Base-by-base conservation (phyloP, 306 rosid species). In the Adenanthera pavonina region DNA sequence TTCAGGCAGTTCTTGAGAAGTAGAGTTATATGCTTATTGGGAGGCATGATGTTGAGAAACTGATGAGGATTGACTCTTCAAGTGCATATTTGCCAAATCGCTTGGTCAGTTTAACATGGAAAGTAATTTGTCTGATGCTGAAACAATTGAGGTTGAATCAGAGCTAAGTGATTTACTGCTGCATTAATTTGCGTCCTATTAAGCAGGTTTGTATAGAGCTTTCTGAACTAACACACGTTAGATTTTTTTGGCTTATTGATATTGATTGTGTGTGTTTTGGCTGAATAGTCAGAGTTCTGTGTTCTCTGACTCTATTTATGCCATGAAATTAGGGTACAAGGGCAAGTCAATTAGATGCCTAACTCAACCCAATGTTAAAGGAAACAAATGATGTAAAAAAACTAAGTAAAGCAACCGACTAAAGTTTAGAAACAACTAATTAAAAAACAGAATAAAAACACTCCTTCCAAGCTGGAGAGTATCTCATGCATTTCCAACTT, bases 21-120 rank as follows among this genome's bases (percentile, higher is more conserved):
- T 98, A 96, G 89, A 92, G 98, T 83, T 96, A 96, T 77, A 93
- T 96, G 99, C 97, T 96, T 54, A 92, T 96, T 89, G 99, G 99
- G 86, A 92, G 99, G 86, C 90, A 93, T 78, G 99, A 96, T 86
- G 89, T 96, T 46, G 99, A 96, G 78, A 94, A 91, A 86, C 83
- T 93, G 90, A 91, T 96, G 98, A 91, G 89, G 84, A 89, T 88
- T 82, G 97, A 90, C 84, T 89, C 94, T 51, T 91, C 98, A 46
- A 92, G 92, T 89, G 86, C 90, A 69, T 92, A 83, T 85, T 89
- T 96, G 85, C 97, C 93, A 49, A 87, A 84, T 87, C 77, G 17
- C 81, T 74, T 66, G 91, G 91, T 72, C 92, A 87, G 74, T 83
- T 75, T 64, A 85, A 84, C 85, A 25, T 86, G 79, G 88, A 86